A percentile compares a stretch with the other conserved stretches of the same genome.
Conservation (phyloP, 31 red algal species). For the Porphyra umbilicalis region DNA sequence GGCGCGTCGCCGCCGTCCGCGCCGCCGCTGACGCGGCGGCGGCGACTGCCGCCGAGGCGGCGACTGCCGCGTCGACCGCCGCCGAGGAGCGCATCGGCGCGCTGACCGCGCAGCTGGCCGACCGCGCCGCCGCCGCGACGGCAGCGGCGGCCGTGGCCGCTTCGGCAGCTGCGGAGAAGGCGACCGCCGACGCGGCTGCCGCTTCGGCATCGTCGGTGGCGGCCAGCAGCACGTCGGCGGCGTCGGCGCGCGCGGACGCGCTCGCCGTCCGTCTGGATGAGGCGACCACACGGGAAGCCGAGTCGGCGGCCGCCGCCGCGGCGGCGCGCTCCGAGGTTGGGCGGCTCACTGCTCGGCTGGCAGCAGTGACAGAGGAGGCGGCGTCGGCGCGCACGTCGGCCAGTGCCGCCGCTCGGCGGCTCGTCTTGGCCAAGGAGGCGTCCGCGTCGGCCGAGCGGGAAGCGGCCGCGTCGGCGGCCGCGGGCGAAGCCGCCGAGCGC, state of each 20-base stretch:
- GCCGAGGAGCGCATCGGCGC: background rate
- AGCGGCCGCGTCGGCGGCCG: background rate
- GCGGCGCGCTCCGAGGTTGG: background rate
- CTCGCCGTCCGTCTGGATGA: background rate
- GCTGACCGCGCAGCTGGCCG: background rate
- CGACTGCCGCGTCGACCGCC: background rate
- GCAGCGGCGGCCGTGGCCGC: background rate
- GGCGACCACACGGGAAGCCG: background rate
- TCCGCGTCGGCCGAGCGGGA: background rate
- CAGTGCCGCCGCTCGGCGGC: background rate
- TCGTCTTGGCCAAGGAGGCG: background rate
- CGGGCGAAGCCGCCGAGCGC: background rate
- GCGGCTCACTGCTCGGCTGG: background rate
- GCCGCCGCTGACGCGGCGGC: background rate
- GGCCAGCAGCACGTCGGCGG: background rate
- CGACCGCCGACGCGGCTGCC: background rate
- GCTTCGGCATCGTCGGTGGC: background rate
- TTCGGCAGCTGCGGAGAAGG: background rate
- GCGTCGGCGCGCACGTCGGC: background rate
- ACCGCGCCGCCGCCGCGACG: background rate
- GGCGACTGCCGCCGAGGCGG: background rate
- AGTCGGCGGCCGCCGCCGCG: background rate
- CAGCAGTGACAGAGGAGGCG: background rate
- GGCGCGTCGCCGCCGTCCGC: background rate
- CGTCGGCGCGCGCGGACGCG: background rate